Conservation (phyloP, 129 eudicot species). For the Chrysanthemum makinoi region DNA sequence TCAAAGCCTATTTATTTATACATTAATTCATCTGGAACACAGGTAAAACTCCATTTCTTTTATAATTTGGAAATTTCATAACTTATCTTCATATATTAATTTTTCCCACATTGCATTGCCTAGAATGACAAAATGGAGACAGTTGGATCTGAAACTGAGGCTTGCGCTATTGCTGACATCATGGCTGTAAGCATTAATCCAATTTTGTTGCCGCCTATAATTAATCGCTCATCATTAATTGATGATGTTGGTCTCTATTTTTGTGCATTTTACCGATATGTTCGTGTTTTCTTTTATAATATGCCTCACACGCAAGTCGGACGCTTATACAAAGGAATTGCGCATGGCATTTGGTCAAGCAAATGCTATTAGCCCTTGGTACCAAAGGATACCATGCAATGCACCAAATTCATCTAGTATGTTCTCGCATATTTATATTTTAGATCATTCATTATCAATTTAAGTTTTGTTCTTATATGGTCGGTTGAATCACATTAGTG, state of each 20-base stretch:
- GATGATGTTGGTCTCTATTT: not conserved
- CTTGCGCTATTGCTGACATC: conserved; percentile 76
- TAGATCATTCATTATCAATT: not conserved
- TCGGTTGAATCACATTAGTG: not conserved
- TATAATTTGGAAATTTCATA: conserved; percentile 3
- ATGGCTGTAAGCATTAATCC: conserved; percentile 59
- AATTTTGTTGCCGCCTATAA: not conserved
- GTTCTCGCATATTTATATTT: conserved; percentile 22
- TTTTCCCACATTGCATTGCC: conserved; percentile 15
- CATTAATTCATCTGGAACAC: conserved; percentile 88
- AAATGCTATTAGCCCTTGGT: conserved; percentile 82
- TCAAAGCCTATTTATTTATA: conserved; percentile 82
- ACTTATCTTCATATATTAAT: not conserved
- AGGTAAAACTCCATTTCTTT: conserved; percentile 36
- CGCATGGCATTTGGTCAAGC: conserved; percentile 93
- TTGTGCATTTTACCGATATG: not conserved
- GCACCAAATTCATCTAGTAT: conserved; percentile 69
- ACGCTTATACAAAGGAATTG: conserved; percentile 64
- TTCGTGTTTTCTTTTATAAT: conserved; percentile 1
- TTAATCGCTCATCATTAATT: not conserved
- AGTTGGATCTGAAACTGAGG: conserved; percentile 76
- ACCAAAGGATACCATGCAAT: conserved; percentile 64
- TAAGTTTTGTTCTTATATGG: not conserved
- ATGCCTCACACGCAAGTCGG: conserved; percentile 42
- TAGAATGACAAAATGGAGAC: conserved; percentile 67